Conservation (phyloP, 257 asterid genomes). For the Jacaranda mimosifolia region DNA sequence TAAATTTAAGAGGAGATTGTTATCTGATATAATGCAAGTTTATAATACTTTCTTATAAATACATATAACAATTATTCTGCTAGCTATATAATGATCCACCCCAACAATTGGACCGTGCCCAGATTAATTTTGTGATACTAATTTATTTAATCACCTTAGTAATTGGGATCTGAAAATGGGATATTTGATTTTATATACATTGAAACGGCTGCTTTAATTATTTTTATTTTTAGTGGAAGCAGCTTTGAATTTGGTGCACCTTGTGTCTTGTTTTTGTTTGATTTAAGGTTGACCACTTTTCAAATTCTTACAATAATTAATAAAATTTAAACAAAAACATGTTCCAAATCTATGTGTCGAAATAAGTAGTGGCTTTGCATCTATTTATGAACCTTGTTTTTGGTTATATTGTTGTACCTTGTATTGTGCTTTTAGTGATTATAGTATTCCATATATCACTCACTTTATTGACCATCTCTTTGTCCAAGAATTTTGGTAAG, state of each 20-base stretch:
- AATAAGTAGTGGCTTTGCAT: too few species aligned
- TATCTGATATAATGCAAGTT: too few species aligned
- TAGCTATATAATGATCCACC: too few species aligned
- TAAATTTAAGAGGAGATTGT: too few species aligned
- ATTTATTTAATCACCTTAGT: neutral
- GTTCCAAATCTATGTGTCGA: neutral
- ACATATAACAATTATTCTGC: too few species aligned
- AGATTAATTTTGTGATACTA: neutral
- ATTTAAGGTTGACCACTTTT: conserved; percentile 26
- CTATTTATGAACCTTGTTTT: too few species aligned
- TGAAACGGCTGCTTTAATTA: conserved; percentile 1
- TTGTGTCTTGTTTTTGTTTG: conserved; percentile 22
- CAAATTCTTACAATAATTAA: neutral
- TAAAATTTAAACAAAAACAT: neutral
- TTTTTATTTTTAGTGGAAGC: conserved; percentile 7
- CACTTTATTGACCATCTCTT: too few species aligned
- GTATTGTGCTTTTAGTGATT: too few species aligned
- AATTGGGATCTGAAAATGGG: conserved; percentile 11
- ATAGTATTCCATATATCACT: too few species aligned
- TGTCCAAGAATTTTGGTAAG: too few species aligned
- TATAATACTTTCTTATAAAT: too few species aligned
- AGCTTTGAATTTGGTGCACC: conserved; percentile 14
- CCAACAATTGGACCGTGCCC: neutral
- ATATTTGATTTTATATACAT: neutral
- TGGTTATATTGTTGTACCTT: too few species aligned